phyloP scores from a whole-genome alignment of 2,329 filamentous ascomycete species.

The Hortaea sp. region DNA sequence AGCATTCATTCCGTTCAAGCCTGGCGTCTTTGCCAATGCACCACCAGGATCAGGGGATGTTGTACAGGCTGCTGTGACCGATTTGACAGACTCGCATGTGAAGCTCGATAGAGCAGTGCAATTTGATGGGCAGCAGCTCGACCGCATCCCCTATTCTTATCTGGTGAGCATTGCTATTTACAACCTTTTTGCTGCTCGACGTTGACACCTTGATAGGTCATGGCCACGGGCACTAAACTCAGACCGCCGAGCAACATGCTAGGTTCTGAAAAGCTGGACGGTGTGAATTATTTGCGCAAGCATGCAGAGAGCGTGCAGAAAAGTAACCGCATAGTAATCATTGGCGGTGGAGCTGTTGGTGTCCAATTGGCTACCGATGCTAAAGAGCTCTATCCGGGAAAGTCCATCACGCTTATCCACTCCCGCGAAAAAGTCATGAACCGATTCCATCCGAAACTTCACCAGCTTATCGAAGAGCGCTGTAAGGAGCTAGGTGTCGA shows the following conservation, averaged over 20 bases:
- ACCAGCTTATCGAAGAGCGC: slow-evolving; percentile 29
- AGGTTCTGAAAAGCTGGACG: slow-evolving; percentile 2
- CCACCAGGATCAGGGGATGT: background rate
- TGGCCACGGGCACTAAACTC: slow-evolving; percentile 5
- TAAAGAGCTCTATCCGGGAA: slow-evolving; percentile 46
- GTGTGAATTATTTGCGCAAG: slow-evolving; percentile 2
- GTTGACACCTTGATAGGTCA: background rate
- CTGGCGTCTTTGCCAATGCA: background rate
- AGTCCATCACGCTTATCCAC: slow-evolving; percentile 48
- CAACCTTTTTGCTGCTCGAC: background rate
- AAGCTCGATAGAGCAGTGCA: slow-evolving; percentile 2
- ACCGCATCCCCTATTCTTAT: slow-evolving; percentile 3
- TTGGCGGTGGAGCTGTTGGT: slow-evolving; percentile 51
- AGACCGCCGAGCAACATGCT: slow-evolving; percentile 2
- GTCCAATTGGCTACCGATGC: slow-evolving; percentile 53
- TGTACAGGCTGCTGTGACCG: slow-evolving; percentile 1
- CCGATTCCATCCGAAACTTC: slow-evolving; percentile 36
- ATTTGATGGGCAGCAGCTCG: slow-evolving; percentile 1
- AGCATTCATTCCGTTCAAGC: slow-evolving; percentile 3
- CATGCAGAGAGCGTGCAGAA: slow-evolving; percentile 1
- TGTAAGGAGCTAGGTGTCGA: slow-evolving; percentile 40
- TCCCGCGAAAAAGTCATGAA: slow-evolving; percentile 46
- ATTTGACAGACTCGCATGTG: background rate
- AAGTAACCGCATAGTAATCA: slow-evolving; percentile 6
- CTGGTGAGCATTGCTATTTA: background rate